phyloP scores from a whole-genome alignment of 2,329 filamentous ascomycete species.

The Remersonia thermophila region DNA sequence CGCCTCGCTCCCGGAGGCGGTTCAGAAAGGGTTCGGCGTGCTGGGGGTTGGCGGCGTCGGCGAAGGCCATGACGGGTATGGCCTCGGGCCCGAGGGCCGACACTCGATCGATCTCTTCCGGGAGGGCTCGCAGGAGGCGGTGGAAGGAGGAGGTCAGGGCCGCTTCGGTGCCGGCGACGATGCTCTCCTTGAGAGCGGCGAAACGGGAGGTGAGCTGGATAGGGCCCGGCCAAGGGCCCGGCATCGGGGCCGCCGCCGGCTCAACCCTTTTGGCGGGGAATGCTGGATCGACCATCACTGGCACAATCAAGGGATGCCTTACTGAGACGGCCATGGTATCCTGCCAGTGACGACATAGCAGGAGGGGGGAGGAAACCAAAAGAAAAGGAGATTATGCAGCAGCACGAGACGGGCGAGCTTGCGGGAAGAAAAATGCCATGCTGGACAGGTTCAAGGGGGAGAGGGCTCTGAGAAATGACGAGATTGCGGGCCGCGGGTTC shows the following conservation, averaged over 20 bases:
- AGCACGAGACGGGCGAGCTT: too few species aligned
- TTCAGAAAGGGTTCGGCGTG: conserved; percentile 17
- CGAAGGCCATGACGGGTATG: conserved; percentile 31
- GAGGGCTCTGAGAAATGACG: neutral
- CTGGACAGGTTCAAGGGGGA: neutral
- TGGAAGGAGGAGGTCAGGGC: conserved; percentile 29
- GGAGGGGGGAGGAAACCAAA: neutral
- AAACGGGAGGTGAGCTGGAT: conserved; percentile 31
- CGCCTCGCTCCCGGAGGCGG: conserved; percentile 13
- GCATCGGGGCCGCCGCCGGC: too few species aligned
- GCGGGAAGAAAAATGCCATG: too few species aligned
- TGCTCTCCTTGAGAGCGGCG: conserved; percentile 28
- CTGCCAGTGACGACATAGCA: conserved; percentile 5
- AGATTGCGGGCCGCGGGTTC: too few species aligned
- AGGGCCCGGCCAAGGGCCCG: conserved; percentile 24
- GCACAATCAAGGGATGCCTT: conserved; percentile 9
- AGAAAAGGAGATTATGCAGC: neutral
- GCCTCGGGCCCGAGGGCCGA: conserved; percentile 23
- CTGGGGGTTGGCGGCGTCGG: conserved; percentile 23
- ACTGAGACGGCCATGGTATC: conserved; percentile 13
- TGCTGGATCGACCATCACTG: conserved; percentile 13
- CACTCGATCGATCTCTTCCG: conserved; percentile 26
- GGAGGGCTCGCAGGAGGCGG: conserved; percentile 26
- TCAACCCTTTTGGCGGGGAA: conserved; percentile 7
- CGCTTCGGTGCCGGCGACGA: conserved; percentile 27